phyloP scores from a whole-genome alignment of 108 stramenopile genomes.

The Aurantiochytrium sp. region DNA sequence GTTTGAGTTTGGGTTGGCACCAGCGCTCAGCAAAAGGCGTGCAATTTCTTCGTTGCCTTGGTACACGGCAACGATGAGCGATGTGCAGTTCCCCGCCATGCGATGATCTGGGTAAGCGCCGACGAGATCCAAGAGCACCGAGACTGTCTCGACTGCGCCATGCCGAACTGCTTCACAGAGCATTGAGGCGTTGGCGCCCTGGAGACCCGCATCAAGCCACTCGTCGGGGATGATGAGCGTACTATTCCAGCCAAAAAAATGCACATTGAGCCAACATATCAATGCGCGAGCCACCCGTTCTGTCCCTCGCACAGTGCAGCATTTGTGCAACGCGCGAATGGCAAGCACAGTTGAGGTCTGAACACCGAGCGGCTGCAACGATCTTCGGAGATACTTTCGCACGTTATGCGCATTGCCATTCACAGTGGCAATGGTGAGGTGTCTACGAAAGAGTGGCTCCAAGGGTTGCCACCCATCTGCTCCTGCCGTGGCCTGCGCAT shows the following conservation, averaged over 20 bases:
- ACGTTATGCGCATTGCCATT: not conserved
- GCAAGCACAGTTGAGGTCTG: not conserved
- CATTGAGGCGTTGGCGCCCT: not conserved
- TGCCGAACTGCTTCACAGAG: not conserved
- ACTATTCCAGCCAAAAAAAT: not conserved
- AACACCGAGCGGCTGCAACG: not conserved
- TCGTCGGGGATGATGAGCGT: not conserved
- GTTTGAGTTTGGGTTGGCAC: not conserved
- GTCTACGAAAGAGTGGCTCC: too few relatives aligned
- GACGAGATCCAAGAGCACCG: not conserved
- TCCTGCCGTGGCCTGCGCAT: too few relatives aligned
- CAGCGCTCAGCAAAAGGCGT: not conserved
- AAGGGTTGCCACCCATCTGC: too few relatives aligned
- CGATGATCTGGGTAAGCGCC: not conserved
- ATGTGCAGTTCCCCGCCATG: not conserved
- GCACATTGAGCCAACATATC: not conserved
- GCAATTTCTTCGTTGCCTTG: not conserved
- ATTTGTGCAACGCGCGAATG: not conserved
- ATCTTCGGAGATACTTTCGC: not conserved
- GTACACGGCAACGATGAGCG: not conserved
- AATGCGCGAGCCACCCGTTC: not conserved
- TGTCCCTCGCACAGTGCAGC: not conserved
- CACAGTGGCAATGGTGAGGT: not conserved
- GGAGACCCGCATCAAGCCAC: not conserved
- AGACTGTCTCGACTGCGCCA: not conserved